Evolutionary conservation across 495 filamentous ascomycete genomes (phyloP), one percentile per base, ranked within the genome.

Genomic region (Penicillium salamii): DNA sequence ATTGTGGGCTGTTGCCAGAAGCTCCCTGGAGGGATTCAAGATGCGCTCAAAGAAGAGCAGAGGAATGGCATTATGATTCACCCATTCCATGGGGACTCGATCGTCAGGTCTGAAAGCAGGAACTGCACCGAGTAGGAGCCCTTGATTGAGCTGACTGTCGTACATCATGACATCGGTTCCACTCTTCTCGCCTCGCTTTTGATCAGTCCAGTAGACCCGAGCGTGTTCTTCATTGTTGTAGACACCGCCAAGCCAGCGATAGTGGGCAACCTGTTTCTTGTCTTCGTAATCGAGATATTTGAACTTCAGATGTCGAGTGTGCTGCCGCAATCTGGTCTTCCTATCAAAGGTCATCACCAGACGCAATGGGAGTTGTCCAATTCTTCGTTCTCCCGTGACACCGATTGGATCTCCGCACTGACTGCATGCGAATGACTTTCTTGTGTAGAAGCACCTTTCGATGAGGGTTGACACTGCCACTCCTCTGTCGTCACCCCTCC

Each of bases 191-290:
- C 68, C 69, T 18, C 59, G 58, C 18, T 59, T 28, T 1, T 41
- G 32, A 18, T 73, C 65, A 5, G 41, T 58, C 71, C 71, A 76
- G 39, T 54, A 71, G 14, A 74, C 54, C 1, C 69, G 68, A 19
- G 57, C 55, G 33, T 61, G 52, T 0, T 24, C 13, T 2, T 63
- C 15, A 6, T 53, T 15, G 5, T 45, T 45, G 39, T 76, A 76
- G n/a, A 72, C 57, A 0, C 72, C 72, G 0, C 72, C 72, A 8
- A 76, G 50, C 72, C 72, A 76, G 18, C 71, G 68, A 52, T 76
- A 76, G 2, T 31, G 24, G 1, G 62, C 70, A 0, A 24, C 35
- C 3, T 46, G 26, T 2, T 37, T 9, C 1, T 39, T 20, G 1
- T 55, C 61, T 1, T 50, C 3, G 1, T 29, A 9, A 39, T 67